These are phyloP conservation scores for Sporothrix inflata DNA, from an alignment of 2,329 filamentous ascomycete species.

Conservation along the genomic window DNA sequence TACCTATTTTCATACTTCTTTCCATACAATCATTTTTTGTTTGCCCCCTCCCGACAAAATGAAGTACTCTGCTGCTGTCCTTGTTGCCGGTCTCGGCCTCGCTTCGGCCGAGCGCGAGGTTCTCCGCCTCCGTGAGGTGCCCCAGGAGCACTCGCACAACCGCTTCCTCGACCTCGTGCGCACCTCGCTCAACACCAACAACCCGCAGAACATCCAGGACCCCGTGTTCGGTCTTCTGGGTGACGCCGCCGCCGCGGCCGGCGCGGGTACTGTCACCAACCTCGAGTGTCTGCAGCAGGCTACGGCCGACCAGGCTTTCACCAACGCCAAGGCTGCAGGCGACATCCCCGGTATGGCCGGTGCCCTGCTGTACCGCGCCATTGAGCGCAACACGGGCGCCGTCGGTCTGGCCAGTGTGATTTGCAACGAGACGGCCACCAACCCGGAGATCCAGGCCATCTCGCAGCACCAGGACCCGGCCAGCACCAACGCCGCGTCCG, in stretches of 20 bases:
- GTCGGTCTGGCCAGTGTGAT: conserved; percentile 61
- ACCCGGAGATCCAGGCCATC: conserved; percentile 67
- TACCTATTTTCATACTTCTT: background rate
- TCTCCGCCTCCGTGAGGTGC: conserved; percentile 49
- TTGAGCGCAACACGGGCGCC: conserved; percentile 63
- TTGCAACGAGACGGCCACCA: conserved; percentile 59
- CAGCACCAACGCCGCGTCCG: conserved; percentile 52
- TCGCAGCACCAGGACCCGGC: conserved; percentile 71
- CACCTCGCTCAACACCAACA: conserved; percentile 48
- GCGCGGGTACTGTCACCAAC: conserved; percentile 44
- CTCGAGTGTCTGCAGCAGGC: conserved; percentile 63
- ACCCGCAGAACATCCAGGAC: conserved; percentile 53
- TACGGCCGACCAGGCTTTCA: conserved; percentile 63
- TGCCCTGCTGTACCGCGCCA: conserved; percentile 56
- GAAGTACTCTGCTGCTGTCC: conserved; percentile 32
- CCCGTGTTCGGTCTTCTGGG: conserved; percentile 56
- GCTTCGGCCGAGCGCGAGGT: conserved; percentile 29
- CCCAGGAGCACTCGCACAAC: conserved; percentile 57
- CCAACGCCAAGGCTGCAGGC: conserved; percentile 59
- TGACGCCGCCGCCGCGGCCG: conserved; percentile 45
- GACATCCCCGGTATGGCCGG: conserved; percentile 56
- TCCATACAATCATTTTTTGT: conserved; percentile 12
- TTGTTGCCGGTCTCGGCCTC: conserved; percentile 30
- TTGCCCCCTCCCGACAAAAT: conserved; percentile 26
- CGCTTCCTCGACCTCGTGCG: conserved; percentile 47